Evolutionary conservation across 345 rosid genomes (phyloP), one percentile per base, ranked within the genome.

Genomic region (Populus simonii): DNA sequence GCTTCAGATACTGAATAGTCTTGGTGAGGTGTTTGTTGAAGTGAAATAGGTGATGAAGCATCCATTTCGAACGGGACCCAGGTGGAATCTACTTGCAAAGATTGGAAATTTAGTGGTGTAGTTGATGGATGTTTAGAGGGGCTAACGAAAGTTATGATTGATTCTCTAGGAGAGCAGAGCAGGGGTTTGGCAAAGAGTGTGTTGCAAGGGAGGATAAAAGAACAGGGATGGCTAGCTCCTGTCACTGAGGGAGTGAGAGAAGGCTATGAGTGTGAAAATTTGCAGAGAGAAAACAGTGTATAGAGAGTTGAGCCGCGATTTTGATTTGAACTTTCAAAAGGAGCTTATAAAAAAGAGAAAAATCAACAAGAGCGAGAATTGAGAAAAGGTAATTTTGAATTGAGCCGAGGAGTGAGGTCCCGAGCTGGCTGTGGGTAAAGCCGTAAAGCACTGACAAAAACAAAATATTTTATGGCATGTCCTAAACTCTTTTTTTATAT

Each of bases 31-130:
- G 84, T 27, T 79, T 90, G 88, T 11, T 80, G 87, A 4, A 84
- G 8, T 51, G 87, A 74, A 70, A 77, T 74, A 55, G 91, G 94
- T 5, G 94, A 87, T 27, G 89, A 23, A 43, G 79, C 68, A 76
- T 71, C 82, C 78, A 80, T 71, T 74, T 22, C 3, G 39, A n/a
- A 16, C 8, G 23, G 49, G 81, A 80, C 75, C 51, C 77, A 66
- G 77, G 71, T 47, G 84, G 61, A 78, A 75, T 27, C 67, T 72
- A 77, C 55, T 9, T 8, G 62, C 62, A 55, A 55, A 55, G 23
- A 20, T 55, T 22, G 27, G 23, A 55, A 55, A 55, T 22, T 2
- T 8, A 7, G 23, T 8, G 11, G 3, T 22, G 62, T 25, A 2
- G 23, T 22, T 55, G 25, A 20, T 20, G 59, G 2, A 7, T 8